Conservation (phyloP, 768 basidiomycete species). For the Leccinum truebloodii region DNA sequence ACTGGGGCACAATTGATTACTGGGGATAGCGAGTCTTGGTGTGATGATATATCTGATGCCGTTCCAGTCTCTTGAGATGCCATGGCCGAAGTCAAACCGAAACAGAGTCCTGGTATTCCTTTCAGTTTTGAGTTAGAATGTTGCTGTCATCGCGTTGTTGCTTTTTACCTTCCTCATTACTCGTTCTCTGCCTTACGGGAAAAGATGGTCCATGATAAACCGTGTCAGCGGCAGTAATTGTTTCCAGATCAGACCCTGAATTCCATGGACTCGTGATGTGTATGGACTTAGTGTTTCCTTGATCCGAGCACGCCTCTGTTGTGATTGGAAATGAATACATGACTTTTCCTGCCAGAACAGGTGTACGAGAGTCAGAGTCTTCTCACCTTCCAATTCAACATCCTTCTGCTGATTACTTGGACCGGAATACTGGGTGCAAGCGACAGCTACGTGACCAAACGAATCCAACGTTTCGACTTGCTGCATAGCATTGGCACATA, state of each 20-base stretch:
- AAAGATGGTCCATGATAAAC: not conserved
- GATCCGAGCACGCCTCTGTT: constrained; percentile 7
- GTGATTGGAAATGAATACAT: not conserved
- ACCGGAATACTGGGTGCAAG: constrained; percentile 1
- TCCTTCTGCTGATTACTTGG: constrained; percentile 2
- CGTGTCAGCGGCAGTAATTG: not conserved
- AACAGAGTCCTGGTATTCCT: constrained; percentile 11
- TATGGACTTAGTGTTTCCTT: not conserved
- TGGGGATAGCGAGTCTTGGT: constrained; percentile 1
- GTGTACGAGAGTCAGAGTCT: not conserved
- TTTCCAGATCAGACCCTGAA: not conserved
- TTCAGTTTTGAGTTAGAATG: not conserved
- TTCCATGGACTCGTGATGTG: not conserved
- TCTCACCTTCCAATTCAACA: constrained; percentile 11
- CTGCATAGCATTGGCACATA: constrained; percentile 38
- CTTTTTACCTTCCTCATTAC: constrained; percentile 14
- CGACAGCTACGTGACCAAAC: not conserved
- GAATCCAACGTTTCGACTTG: constrained; percentile 19
- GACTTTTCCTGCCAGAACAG: not conserved
- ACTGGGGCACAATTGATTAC: constrained; percentile 10
- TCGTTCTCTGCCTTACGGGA: not conserved
- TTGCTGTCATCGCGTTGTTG: not conserved
- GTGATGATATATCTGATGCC: not conserved
- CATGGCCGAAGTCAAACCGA: constrained; percentile 12
- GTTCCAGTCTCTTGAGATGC: constrained; percentile 3